These are phyloP conservation scores for Leishmania guyanensis DNA, from an alignment of 208 protist species.

Conservation along the genomic window DNA sequence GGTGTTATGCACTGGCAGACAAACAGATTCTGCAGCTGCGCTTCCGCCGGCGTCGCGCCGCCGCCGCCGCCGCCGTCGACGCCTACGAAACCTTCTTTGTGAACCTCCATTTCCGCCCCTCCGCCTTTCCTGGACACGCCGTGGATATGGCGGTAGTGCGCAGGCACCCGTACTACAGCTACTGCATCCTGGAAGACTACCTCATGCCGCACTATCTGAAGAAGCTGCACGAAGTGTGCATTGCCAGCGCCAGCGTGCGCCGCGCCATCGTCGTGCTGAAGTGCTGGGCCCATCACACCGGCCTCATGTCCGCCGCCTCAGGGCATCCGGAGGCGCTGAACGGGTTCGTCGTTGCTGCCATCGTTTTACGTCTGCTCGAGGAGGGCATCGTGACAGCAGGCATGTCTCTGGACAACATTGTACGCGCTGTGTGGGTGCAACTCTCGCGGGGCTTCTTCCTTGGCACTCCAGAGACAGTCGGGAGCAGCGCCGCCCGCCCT, in stretches of 20 bases:
- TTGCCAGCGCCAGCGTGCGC: slow-evolving; percentile 50
- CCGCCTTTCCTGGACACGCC: slow-evolving; percentile 47
- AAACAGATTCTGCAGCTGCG: slow-evolving; percentile 68
- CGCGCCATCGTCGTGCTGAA: slow-evolving; percentile 84
- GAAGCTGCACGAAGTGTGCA: slow-evolving; percentile 73
- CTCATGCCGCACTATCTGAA: slow-evolving; percentile 75
- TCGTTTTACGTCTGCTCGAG: slow-evolving; percentile 73
- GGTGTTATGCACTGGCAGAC: slow-evolving; percentile 50
- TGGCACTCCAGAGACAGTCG: background rate
- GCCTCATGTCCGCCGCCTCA: slow-evolving; percentile 63
- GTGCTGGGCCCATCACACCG: slow-evolving; percentile 83
- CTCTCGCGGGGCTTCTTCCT: slow-evolving; percentile 65
- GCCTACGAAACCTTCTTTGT: slow-evolving; percentile 65
- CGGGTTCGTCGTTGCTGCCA: slow-evolving; percentile 73
- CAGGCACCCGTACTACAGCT: slow-evolving; percentile 82
- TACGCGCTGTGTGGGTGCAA: slow-evolving; percentile 77
- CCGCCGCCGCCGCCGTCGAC: background rate
- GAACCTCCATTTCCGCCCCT: slow-evolving; percentile 72
- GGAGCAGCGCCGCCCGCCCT: slow-evolving; percentile 2
- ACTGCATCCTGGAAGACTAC: slow-evolving; percentile 83
- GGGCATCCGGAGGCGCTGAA: slow-evolving; percentile 77
- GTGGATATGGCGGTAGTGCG: slow-evolving; percentile 54
- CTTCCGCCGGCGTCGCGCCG: slow-evolving; percentile 42
- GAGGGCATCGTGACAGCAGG: slow-evolving; percentile 63
- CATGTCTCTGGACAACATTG: slow-evolving; percentile 83